Conservation (phyloP, 2,329 filamentous ascomycete genomes). For the Chalaropsis ovoidea region DNA sequence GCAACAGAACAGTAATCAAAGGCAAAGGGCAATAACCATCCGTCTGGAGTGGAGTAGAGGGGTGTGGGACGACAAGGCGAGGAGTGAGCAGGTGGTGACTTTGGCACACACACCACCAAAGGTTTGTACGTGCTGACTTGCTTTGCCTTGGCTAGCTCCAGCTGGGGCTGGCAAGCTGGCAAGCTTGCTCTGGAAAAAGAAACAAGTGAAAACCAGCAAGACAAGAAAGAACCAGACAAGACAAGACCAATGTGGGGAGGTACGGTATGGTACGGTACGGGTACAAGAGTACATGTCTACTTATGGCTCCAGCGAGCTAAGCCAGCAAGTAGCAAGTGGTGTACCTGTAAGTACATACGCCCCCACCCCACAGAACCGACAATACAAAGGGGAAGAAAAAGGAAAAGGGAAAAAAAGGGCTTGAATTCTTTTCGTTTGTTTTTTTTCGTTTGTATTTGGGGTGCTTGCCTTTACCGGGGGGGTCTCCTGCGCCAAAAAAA, state of each 20-base stretch:
- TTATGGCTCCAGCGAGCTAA: not conserved
- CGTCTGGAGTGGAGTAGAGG: too few relatives aligned
- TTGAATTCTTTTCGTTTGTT: constrained; percentile 1
- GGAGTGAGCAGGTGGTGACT: too few relatives aligned
- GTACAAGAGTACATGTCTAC: not conserved
- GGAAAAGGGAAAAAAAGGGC: not conserved
- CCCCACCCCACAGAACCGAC: constrained; percentile 10
- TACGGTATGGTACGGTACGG: not conserved
- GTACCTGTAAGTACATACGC: not conserved
- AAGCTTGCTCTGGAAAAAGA: too few relatives aligned
- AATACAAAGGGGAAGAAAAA: not conserved
- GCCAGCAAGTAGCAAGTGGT: too few relatives aligned
- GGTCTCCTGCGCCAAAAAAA: not conserved
- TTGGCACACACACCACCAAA: not conserved
- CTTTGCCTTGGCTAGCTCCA: not conserved
- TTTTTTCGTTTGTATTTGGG: constrained; percentile 6
- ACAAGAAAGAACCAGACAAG: not conserved
- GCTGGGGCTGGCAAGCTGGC: too few relatives aligned
- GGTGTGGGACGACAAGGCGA: too few relatives aligned
- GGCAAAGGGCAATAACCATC: not conserved
- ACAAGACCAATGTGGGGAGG: not conserved
- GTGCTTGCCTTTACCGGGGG: not conserved
- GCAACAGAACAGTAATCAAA: not conserved
- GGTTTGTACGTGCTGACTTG: not conserved
- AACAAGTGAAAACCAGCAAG: not conserved